Evolutionary conservation across 2,329 filamentous ascomycete species (phyloP), one percentile per base, ranked within the genome.

Genomic region (Pezicula rhizophila): DNA sequence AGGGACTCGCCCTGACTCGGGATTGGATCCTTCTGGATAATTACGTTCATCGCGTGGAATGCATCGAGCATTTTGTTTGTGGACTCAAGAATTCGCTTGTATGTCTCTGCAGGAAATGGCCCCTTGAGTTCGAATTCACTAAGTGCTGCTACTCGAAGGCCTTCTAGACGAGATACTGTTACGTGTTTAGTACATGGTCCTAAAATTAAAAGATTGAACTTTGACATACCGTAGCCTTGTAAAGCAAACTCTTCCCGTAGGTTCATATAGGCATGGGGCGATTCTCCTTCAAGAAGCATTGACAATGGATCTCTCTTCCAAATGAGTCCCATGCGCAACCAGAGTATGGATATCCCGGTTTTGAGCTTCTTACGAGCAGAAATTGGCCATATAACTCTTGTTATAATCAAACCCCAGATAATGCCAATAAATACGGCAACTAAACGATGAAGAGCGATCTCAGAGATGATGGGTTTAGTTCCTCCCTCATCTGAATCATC

Each of bases 21-120:
- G 34, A 79, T 78, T 10, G 84, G 73, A 51, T 92, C 87, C 61
- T 91, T 92, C 62, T 87, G 78, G 34, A 95, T 90, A 53, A 96
- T 84, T 10, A 96, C 80, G 54, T 92, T 95, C 89, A 99, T 96
- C 45, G 91, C 89, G 63, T 97, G 91, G 66, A 99, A 96, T 34
- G 89, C 85, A 67, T 96, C 91, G 4, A 97, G 80, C 68, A 96
- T 88, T 46, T 86, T 83, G 53, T 85, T 84, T 1, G 91, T 96
- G 8, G 85, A 85, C 18, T 80, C 79, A 63, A 97, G 78, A 49
- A 97, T 86, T 33, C 82, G 79, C 4, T 78, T 79, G 64, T 87
- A 91, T 14, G 81, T 77, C 39, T 78, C 80, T 54, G 84, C 78
- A 1, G 90, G 89, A 60, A 99, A 99, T 0, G 91, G 89, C 0